A percentile compares a stretch with the other conserved stretches of the same genome.
phyloP scores from a whole-genome alignment of 2,329 filamentous ascomycete genomes.

The Botrytis fragariae region DNA sequence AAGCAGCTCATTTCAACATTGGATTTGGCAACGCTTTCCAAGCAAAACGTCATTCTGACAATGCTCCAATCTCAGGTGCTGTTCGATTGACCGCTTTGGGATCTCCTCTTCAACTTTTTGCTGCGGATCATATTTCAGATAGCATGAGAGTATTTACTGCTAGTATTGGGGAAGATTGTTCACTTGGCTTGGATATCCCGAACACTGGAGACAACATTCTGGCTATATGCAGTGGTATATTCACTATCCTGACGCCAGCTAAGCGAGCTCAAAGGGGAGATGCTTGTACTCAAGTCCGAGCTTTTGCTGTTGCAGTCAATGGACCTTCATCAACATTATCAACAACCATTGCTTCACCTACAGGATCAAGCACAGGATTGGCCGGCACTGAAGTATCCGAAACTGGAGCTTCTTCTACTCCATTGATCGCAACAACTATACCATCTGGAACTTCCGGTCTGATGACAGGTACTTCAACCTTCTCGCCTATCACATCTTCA shows the following conservation, averaged over 20 bases:
- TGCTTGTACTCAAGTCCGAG: conserved; percentile 12
- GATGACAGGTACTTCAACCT: conserved; percentile 2
- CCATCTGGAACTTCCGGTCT: background rate
- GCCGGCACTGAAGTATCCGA: background rate
- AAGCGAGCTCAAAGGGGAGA: conserved; percentile 9
- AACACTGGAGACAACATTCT: conserved; percentile 18
- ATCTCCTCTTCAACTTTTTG: conserved; percentile 25
- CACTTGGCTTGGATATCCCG: conserved; percentile 15
- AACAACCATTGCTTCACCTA: background rate
- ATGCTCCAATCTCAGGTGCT: conserved; percentile 18
- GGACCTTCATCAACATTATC: background rate
- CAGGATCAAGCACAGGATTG: background rate
- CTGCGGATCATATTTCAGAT: conserved; percentile 16
- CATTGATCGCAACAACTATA: conserved; percentile 5
- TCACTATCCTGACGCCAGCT: conserved; percentile 23
- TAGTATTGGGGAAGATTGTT: conserved; percentile 17
- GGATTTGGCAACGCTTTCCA: background rate
- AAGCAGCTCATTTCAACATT: conserved; percentile 22
- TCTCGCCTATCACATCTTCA: conserved; percentile 9
- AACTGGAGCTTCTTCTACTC: background rate
- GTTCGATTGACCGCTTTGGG: conserved; percentile 20
- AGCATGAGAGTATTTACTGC: conserved; percentile 22
- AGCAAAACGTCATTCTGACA: conserved; percentile 3
- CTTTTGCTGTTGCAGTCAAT: conserved; percentile 22
- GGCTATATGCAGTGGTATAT: conserved; percentile 21